Conservation (phyloP, 257 asterid genomes). For the Primulina tabacum region DNA sequence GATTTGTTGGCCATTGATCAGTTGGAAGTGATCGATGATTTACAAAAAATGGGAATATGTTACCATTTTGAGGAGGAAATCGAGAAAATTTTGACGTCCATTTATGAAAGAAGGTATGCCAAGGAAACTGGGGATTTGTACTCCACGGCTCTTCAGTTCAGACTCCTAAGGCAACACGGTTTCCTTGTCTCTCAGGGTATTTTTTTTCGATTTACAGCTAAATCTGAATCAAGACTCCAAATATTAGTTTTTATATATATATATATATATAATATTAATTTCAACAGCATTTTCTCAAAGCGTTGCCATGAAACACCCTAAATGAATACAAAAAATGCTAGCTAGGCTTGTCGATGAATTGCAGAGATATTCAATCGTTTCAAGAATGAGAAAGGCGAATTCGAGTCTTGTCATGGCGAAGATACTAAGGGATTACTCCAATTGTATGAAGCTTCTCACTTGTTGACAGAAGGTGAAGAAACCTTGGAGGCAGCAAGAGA, state of each 20-base stretch:
- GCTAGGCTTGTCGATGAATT: background rate
- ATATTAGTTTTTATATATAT: too few species aligned
- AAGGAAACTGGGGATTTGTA: slow-evolving; percentile 13
- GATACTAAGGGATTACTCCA: slow-evolving; percentile 28
- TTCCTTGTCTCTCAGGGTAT: slow-evolving; percentile 24
- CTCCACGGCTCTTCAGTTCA: slow-evolving; percentile 24
- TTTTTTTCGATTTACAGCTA: too few species aligned
- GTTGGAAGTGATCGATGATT: slow-evolving; percentile 22
- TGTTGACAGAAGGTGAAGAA: slow-evolving; percentile 19
- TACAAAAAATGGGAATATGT: slow-evolving; percentile 20
- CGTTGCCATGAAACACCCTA: too few species aligned
- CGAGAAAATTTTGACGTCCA: background rate
- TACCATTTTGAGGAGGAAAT: slow-evolving; percentile 16
- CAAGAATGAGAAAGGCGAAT: slow-evolving; percentile 28
- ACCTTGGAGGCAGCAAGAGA: slow-evolving; percentile 31
- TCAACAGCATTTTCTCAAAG: too few species aligned
- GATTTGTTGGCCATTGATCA: background rate
- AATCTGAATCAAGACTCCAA: too few species aligned
- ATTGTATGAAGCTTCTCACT: slow-evolving; percentile 38
- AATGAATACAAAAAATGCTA: too few species aligned
- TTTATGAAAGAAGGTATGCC: background rate
- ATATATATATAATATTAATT: too few species aligned
- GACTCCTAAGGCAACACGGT: slow-evolving; percentile 28
- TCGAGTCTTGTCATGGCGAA: background rate
- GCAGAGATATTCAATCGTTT: slow-evolving; percentile 32